Base-by-base conservation (phyloP, 2,329 filamentous ascomycete species). In the Plectosphaerella plurivora region DNA sequence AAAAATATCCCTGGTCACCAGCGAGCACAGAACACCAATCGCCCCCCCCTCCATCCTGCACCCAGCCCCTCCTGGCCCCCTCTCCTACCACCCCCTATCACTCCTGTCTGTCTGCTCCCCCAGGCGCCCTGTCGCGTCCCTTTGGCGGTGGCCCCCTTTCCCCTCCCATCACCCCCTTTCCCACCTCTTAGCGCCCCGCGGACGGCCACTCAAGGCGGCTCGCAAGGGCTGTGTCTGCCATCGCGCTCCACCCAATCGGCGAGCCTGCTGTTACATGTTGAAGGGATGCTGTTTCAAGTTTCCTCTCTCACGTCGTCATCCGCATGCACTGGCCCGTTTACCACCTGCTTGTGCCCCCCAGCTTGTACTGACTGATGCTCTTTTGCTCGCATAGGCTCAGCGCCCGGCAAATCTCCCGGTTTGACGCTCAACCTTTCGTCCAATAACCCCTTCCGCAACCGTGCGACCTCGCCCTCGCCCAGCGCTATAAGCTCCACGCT, bases 371-470 rank as follows among this genome's bases (percentile, higher is more conserved):
- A 54, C 53, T 51, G 51, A 28, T 28, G 25, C 5, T 28, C 46
- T 53, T 51, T 53, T 53, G 48, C 52, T 28, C 57, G 53, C 57
- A 67, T 67, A 73, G 72, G 69, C 62, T 69, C 70, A 50, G 60
- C 61, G 59, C 57, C 58, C 55, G 58, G 70, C 61, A 76, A 72
- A 59, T 79, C 80, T 60, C 68, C 78, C 58, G 77, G 76, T 60
- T 74, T 87, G 65, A 74, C 80, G 51, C 73, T 87, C 67, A 87
- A 84, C 70, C 81, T 91, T 64, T 85, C 86, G 68, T 91, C 88
- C 68, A 91, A 91, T 78, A 92, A 92, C 67, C 88, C 88, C 57
- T 92, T 83, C 63, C 86, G 88, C 74, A 89, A 89, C 69, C 83
- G 86, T 64, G 83, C 85, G 58, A 75, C 77, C 37, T 89, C 87